Conservation (phyloP, 352 stramenopile genomes). For the Phytopythium ostracodes region DNA sequence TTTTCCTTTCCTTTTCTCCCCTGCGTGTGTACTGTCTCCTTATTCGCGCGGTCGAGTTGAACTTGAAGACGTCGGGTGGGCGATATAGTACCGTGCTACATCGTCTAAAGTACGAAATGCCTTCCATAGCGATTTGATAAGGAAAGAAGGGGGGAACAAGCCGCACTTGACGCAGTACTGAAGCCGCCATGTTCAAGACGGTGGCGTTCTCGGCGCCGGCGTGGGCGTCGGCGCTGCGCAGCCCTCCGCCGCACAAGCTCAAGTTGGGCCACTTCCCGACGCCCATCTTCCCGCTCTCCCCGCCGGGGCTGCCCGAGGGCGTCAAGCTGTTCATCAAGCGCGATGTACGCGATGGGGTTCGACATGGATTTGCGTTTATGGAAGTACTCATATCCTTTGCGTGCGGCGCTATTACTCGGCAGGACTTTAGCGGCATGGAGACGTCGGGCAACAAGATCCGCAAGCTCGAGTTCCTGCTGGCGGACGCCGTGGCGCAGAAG, state of each 20-base stretch:
- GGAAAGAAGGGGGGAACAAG: not conserved
- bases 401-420: not conserved
- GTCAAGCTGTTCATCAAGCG: conserved; percentile 85
- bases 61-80: not conserved
- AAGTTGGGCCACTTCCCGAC: conserved; percentile 76
- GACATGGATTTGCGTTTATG: no score
- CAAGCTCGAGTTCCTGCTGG: conserved; percentile 94
- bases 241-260: conserved; percentile 44
- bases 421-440: conserved; percentile 88
- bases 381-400: no score
- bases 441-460: conserved; percentile 95
- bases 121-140: not conserved
- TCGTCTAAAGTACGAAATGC: not conserved
- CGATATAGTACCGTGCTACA: no score
- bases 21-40: not conserved
- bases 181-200: conserved; percentile 47
- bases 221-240: conserved; percentile 52
- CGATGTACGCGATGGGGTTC: conserved; percentile 31
- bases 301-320: conserved; percentile 59
- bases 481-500: conserved; percentile 82
- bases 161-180: not conserved
- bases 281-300: conserved; percentile 68
- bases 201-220: conserved; percentile 54
- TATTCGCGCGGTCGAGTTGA: not conserved
- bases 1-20: not conserved